Conservation (phyloP, 768 basidiomycete species). For the Boletus sp. region DNA sequence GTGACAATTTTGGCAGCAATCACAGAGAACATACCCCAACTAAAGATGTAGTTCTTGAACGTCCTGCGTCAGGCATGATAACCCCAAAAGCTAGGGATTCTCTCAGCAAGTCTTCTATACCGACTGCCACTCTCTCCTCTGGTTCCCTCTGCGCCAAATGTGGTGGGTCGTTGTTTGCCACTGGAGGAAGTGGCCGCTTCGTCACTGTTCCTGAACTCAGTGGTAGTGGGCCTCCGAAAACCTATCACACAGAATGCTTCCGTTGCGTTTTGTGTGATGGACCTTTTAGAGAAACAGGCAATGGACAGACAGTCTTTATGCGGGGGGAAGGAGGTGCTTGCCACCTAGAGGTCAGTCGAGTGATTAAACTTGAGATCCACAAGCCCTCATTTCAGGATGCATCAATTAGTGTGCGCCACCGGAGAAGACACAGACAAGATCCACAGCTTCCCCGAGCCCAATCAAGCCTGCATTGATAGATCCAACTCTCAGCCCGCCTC, state of each 20-base stretch:
- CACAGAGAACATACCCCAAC: conserved; percentile 5
- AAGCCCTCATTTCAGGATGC: conserved; percentile 6
- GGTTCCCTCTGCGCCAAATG: conserved; percentile 62
- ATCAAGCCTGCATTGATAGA: conserved; percentile 12
- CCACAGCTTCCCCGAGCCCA: conserved; percentile 3
- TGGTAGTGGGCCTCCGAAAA: conserved; percentile 44
- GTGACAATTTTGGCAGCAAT: conserved; percentile 11
- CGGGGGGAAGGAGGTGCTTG: conserved; percentile 62
- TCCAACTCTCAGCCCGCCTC: conserved; percentile 18
- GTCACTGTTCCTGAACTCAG: conserved; percentile 63
- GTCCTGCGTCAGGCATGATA: conserved; percentile 22
- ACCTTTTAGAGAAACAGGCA: conserved; percentile 57
- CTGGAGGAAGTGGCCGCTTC: conserved; percentile 59
- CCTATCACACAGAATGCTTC: conserved; percentile 77
- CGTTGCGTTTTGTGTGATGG: conserved; percentile 65
- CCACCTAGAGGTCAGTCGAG: conserved; percentile 52
- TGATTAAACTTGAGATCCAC: not conserved
- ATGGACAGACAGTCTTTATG: conserved; percentile 71
- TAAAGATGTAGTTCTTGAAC: conserved; percentile 7
- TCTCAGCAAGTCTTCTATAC: conserved; percentile 26
- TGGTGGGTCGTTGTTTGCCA: conserved; percentile 52
- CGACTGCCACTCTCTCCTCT: conserved; percentile 33
- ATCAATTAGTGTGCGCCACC: conserved; percentile 42
- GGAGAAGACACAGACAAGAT: conserved; percentile 28
- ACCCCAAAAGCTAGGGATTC: conserved; percentile 30